Evolutionary conservation across 805 yeast species (phyloP).

Genomic region (Saturnispora kantuleensis): DNA sequence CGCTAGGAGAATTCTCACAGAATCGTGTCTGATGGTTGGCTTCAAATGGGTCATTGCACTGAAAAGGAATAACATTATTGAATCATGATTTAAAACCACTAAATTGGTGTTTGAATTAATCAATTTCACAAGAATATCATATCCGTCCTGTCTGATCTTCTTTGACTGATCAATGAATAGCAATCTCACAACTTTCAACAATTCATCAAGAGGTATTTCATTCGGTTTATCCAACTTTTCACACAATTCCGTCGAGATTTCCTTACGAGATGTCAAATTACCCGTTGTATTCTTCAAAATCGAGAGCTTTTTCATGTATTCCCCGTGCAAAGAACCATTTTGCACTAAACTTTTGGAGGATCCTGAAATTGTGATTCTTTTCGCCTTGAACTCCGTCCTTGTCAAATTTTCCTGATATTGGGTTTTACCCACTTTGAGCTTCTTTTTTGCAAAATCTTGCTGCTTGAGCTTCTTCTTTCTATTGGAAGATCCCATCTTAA

Average conservation of each 20-base stretch:
- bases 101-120: conserved; percentile 20
- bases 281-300: conserved; percentile 45
- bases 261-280: conserved; percentile 16
- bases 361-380: conserved; percentile 30
- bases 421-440: conserved; percentile 82
- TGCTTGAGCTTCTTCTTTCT: conserved; percentile 53
- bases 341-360: conserved; percentile 22
- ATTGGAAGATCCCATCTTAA: conserved; percentile 33
- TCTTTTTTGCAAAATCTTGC: conserved; percentile 68
- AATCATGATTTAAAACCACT: conserved; percentile 49
- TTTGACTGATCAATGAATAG: conserved; percentile 57
- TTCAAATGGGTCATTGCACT: conserved; percentile 92
- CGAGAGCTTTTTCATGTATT: conserved; percentile 46
- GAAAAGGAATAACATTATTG: conserved; percentile 62
- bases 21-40: conserved; percentile 64
- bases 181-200: conserved; percentile 50
- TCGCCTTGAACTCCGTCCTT: conserved; percentile 76
- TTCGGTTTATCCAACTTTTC: conserved; percentile 15
- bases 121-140: conserved; percentile 8
- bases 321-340: conserved; percentile 4
- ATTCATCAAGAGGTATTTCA: conserved; percentile 45
- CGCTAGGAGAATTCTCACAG: conserved; percentile 56
- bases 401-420: conserved; percentile 68
- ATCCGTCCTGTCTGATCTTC: conserved; percentile 33
- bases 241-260: conserved; percentile 13